These are phyloP conservation scores for Pichia rugopelliculosa DNA, from an alignment of 805 yeast genomes.

Conservation along the genomic window DNA sequence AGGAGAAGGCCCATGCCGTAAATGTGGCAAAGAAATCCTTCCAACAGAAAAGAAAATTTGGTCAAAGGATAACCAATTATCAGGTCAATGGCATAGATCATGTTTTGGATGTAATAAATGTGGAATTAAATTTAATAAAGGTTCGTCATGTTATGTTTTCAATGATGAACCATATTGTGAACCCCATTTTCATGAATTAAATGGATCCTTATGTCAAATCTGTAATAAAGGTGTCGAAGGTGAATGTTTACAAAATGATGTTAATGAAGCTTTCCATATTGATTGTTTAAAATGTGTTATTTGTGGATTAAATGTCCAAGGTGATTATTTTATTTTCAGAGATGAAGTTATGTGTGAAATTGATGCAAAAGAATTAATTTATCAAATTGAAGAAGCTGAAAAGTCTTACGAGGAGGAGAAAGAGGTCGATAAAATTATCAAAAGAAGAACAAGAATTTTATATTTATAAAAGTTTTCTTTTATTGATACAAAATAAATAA, in stretches of 20 bases:
- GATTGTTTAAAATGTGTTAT: constrained; percentile 61
- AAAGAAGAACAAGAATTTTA: constrained; percentile 28
- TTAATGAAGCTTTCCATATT: constrained; percentile 65
- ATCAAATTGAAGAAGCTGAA: constrained; percentile 9
- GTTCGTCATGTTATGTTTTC: constrained; percentile 65
- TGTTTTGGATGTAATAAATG: constrained; percentile 79
- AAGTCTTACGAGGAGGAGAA: constrained; percentile 3
- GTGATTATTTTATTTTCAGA: constrained; percentile 50
- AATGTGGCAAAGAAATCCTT: constrained; percentile 49
- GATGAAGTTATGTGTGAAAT: constrained; percentile 46
- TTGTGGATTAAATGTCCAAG: constrained; percentile 44
- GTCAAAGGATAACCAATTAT: constrained; percentile 75
- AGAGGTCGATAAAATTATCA: constrained; percentile 19
- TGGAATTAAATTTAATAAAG: constrained; percentile 46
- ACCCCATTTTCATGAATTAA: constrained; percentile 64
- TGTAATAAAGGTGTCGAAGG: constrained; percentile 85
- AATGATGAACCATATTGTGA: constrained; percentile 80
- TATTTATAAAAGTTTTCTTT: constrained; percentile 16
- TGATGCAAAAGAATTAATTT: constrained; percentile 23
- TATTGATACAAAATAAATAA: not conserved
- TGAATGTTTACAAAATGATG: constrained; percentile 73
- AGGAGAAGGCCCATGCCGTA: constrained; percentile 78
- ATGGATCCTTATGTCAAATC: constrained; percentile 63
- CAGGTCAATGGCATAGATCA: constrained; percentile 90
- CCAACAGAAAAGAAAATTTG: constrained; percentile 56